Conservation (phyloP, 768 basidiomycete species). For the Rhodotorula taiwanensis region DNA sequence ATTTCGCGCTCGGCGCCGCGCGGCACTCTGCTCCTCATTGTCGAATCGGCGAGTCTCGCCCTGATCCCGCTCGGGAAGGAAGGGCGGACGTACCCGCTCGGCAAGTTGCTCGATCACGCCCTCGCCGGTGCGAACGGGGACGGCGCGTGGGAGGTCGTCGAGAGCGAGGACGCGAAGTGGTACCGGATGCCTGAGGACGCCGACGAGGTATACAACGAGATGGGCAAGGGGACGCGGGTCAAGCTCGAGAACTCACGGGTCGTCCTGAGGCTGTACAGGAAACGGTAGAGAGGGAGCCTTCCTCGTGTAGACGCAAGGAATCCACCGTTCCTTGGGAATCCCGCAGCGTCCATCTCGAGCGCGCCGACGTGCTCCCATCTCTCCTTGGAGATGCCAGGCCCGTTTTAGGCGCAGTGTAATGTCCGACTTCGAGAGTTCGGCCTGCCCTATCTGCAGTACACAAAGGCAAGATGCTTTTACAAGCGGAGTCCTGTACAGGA, state of each 20-base stretch:
- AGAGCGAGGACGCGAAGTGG: slow-evolving; percentile 32
- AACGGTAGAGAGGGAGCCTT: too few species aligned
- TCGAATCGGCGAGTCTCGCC: slow-evolving; percentile 35
- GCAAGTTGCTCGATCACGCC: slow-evolving; percentile 28
- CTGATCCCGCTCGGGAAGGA: slow-evolving; percentile 26
- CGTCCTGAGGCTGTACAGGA: slow-evolving; percentile 27
- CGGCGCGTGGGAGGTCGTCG: slow-evolving; percentile 20
- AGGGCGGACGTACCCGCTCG: slow-evolving; percentile 32
- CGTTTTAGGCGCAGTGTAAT: not conserved
- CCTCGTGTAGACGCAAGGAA: too few species aligned
- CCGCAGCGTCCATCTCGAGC: too few species aligned
- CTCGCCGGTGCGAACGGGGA: not conserved
- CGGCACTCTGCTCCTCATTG: slow-evolving; percentile 35
- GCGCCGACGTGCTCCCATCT: too few species aligned
- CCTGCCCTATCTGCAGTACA: too few species aligned
- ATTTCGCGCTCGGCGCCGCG: slow-evolving; percentile 1
- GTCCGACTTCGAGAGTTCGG: not conserved
- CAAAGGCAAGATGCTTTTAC: too few species aligned
- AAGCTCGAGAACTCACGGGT: slow-evolving; percentile 37
- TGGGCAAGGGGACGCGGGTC: slow-evolving; percentile 7
- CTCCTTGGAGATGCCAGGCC: too few species aligned
- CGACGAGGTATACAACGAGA: slow-evolving; percentile 26
- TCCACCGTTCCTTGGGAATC: too few species aligned
- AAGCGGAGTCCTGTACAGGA: too few species aligned
- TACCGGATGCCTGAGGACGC: slow-evolving; percentile 26